Conservation (phyloP, 305 asterid genomes). For the Andrographis paniculata region DNA sequence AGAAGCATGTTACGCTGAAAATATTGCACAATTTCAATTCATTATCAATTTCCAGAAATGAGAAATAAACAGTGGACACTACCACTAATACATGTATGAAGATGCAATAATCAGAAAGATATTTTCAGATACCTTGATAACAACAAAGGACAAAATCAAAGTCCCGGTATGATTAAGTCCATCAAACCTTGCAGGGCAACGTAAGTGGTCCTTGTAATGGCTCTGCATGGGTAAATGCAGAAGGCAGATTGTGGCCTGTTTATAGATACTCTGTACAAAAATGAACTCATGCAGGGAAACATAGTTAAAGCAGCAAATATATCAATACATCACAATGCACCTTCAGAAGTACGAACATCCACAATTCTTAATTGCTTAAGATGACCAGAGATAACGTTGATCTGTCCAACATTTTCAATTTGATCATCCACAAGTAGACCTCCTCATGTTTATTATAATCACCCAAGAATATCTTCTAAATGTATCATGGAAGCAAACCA, state of each 20-base stretch:
- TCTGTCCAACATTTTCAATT: not conserved
- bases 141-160: slow-evolving; percentile 18
- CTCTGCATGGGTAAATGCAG: slow-evolving; percentile 7
- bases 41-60: not conserved
- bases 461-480: slow-evolving; percentile 13
- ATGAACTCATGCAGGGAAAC: slow-evolving; percentile 13
- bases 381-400: slow-evolving; percentile 13
- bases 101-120: slow-evolving; percentile 3
- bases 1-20: no score
- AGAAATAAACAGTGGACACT: not conserved
- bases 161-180: slow-evolving; percentile 19
- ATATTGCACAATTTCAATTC: no score
- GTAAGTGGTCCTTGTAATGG: slow-evolving; percentile 6
- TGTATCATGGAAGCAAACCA: slow-evolving; percentile 5
- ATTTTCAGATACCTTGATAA: slow-evolving; percentile 17
- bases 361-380: slow-evolving; percentile 17
- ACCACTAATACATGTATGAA: not conserved
- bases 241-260: slow-evolving; percentile 12
- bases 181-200: slow-evolving; percentile 16
- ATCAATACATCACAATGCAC: slow-evolving; percentile 11
- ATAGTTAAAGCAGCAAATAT: slow-evolving; percentile 17
- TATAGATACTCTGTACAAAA: slow-evolving; percentile 11
- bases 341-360: slow-evolving; percentile 11
- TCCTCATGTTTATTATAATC: slow-evolving; percentile 15
- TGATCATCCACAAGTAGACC: slow-evolving; percentile 14